Conservation (phyloP, 2,329 filamentous ascomycete species). For the Penicillium sp. region DNA sequence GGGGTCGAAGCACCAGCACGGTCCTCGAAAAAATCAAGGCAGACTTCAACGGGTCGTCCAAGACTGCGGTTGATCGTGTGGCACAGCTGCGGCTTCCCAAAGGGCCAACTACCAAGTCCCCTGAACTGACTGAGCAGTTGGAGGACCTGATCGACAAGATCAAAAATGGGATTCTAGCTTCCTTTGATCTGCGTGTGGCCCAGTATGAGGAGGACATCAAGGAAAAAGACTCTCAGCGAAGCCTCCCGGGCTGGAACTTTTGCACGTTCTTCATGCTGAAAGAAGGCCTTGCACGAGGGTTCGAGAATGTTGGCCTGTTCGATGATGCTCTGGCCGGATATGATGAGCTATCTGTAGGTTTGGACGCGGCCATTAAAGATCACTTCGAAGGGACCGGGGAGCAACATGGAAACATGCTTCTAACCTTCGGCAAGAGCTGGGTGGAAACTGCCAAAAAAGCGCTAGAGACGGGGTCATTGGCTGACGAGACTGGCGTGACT, state of each 20-base stretch:
- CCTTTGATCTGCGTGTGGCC: conserved; percentile 83
- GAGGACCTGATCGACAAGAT: conserved; percentile 79
- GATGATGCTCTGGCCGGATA: conserved; percentile 95
- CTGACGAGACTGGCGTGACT: conserved; percentile 32
- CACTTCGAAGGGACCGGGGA: conserved; percentile 61
- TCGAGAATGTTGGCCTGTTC: conserved; percentile 92
- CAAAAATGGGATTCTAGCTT: conserved; percentile 79
- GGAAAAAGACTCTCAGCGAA: conserved; percentile 84
- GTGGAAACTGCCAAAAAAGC: conserved; percentile 58
- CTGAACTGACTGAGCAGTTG: conserved; percentile 80
- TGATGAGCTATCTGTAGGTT: conserved; percentile 83
- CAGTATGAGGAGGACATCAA: conserved; percentile 98
- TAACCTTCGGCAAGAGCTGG: conserved; percentile 71
- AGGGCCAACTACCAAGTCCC: conserved; percentile 57
- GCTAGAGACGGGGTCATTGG: conserved; percentile 39
- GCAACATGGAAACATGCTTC: conserved; percentile 68
- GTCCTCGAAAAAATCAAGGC: conserved; percentile 84
- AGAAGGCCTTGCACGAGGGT: conserved; percentile 86
- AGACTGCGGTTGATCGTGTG: conserved; percentile 70
- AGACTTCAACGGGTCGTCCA: conserved; percentile 81
- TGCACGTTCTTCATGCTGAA: conserved; percentile 99
- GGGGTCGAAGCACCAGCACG: conserved; percentile 74
- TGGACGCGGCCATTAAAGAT: conserved; percentile 78
- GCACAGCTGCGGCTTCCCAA: conserved; percentile 76
- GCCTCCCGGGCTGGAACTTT: conserved; percentile 94